Percentiles rank a stretch among this genome's conserved stretches.
These are phyloP conservation scores for Cercospora canescens DNA, from an alignment of 2,329 filamentous ascomycete species.

Conservation along the genomic window DNA sequence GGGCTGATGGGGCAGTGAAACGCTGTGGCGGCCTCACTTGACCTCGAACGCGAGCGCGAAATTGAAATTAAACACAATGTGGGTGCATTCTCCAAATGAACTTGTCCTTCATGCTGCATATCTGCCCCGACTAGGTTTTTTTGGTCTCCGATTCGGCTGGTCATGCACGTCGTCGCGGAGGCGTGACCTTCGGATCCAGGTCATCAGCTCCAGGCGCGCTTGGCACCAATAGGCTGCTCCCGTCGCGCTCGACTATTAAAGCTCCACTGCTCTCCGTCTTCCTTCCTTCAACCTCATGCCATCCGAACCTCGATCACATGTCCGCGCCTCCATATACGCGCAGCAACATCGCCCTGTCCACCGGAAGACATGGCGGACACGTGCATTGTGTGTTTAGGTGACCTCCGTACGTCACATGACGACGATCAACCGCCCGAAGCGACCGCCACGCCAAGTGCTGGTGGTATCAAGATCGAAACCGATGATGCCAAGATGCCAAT, in stretches of 20 bases:
- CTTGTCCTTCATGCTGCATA: not conserved
- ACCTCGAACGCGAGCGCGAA: not conserved
- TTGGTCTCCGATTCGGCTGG: not conserved
- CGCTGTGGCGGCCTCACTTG: not conserved
- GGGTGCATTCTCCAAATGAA: not conserved
- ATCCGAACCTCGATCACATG: slow-evolving; percentile 19
- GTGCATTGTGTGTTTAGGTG: slow-evolving; percentile 71
- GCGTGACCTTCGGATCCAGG: not conserved
- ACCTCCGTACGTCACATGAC: slow-evolving; percentile 61
- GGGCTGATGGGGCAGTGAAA: not conserved
- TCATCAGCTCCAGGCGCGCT: not conserved
- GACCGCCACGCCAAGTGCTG: slow-evolving; percentile 24
- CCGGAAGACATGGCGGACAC: slow-evolving; percentile 59
- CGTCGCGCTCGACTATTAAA: not conserved
- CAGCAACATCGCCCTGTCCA: slow-evolving; percentile 9
- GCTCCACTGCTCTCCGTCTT: slow-evolving; percentile 12
- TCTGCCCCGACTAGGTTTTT: not conserved
- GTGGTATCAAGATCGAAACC: slow-evolving; percentile 22
- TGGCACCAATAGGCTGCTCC: not conserved
- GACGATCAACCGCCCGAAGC: slow-evolving; percentile 46
- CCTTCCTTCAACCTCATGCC: slow-evolving; percentile 16
- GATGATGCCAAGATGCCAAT: slow-evolving; percentile 29
- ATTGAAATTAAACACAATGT: not conserved
- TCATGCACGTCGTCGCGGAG: not conserved
- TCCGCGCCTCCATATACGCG: slow-evolving; percentile 13